Conservation (phyloP, 495 filamentous ascomycete species). For the Darksidea phi region DNA sequence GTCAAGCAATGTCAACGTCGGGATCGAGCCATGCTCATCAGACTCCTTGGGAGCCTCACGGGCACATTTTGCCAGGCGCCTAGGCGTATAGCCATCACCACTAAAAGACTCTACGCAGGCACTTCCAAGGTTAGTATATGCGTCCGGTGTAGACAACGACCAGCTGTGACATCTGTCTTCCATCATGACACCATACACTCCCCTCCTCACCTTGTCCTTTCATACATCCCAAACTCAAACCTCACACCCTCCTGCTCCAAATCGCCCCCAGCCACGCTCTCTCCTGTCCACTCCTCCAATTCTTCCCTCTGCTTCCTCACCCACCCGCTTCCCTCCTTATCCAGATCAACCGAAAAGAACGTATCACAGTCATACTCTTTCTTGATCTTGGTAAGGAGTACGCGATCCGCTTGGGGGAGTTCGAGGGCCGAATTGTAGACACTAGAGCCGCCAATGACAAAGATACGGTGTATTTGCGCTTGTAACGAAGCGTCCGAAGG, state of each 20-base stretch:
- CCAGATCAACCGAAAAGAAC: slow-evolving; percentile 68
- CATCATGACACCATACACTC: not conserved
- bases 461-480: slow-evolving; percentile 56
- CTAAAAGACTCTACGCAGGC: too few species aligned
- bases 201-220: slow-evolving; percentile 49
- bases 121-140: too few species aligned
- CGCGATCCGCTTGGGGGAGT: slow-evolving; percentile 39
- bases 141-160: too few species aligned
- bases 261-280: slow-evolving; percentile 50
- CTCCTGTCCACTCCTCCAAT: slow-evolving; percentile 58
- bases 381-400: slow-evolving; percentile 64
- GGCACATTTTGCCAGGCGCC: too few species aligned
- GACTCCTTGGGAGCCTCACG: too few species aligned
- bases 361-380: slow-evolving; percentile 82
- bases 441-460: slow-evolving; percentile 86
- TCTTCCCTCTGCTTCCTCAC: slow-evolving; percentile 49
- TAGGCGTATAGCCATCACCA: too few species aligned
- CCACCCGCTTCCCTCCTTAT: slow-evolving; percentile 51
- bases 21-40: too few species aligned
- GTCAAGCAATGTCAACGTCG: too few species aligned
- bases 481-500: slow-evolving; percentile 24
- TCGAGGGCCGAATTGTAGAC: slow-evolving; percentile 72
- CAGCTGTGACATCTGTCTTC: too few species aligned
- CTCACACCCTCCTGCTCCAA: slow-evolving; percentile 57
- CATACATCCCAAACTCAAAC: slow-evolving; percentile 58